Percentiles rank a stretch among this genome's conserved stretches.
Evolutionary conservation across 352 stramenopile species (phyloP).

Genomic region (Pythium insidiosum): DNA sequence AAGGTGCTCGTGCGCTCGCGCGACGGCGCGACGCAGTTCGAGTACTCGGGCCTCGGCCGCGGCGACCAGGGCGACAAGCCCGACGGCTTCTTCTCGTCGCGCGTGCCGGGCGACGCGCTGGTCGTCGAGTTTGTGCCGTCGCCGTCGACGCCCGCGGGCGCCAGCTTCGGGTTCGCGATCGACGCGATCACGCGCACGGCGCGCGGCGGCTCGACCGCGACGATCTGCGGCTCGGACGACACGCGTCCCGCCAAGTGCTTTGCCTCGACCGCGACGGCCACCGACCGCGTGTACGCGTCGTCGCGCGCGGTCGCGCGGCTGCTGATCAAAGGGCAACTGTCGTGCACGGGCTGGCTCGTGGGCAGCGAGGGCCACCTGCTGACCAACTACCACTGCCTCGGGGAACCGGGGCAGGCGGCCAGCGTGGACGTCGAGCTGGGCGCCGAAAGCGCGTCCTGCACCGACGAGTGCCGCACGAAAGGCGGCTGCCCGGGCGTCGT

Average conservation of each 20-base stretch:
- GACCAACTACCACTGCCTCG: slow-evolving; percentile 23
- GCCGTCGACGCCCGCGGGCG: neutral
- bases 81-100: slow-evolving; percentile 15
- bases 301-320: slow-evolving; percentile 15
- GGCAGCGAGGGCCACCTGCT: slow-evolving; percentile 23
- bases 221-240: slow-evolving; percentile 20
- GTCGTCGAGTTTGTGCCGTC: slow-evolving; percentile 14
- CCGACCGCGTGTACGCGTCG: slow-evolving; percentile 6
- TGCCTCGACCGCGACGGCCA: neutral
- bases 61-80: slow-evolving; percentile 4
- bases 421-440: slow-evolving; percentile 10
- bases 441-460: slow-evolving; percentile 24
- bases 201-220: neutral
- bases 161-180: slow-evolving; percentile 7
- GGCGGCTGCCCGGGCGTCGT: slow-evolving; percentile 24
- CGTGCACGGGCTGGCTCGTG: slow-evolving; percentile 15
- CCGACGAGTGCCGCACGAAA: slow-evolving; percentile 28
- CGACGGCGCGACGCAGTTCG: slow-evolving; percentile 5
- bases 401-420: slow-evolving; percentile 1
- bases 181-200: slow-evolving; percentile 13
- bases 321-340: slow-evolving; percentile 13
- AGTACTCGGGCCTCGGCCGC: slow-evolving; percentile 14
- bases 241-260: slow-evolving; percentile 18
- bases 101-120: slow-evolving; percentile 10
- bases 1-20: slow-evolving; percentile 12